Evolutionary conservation across 257 asterid species (phyloP).

Genomic region (Solanum chmielewskii): DNA sequence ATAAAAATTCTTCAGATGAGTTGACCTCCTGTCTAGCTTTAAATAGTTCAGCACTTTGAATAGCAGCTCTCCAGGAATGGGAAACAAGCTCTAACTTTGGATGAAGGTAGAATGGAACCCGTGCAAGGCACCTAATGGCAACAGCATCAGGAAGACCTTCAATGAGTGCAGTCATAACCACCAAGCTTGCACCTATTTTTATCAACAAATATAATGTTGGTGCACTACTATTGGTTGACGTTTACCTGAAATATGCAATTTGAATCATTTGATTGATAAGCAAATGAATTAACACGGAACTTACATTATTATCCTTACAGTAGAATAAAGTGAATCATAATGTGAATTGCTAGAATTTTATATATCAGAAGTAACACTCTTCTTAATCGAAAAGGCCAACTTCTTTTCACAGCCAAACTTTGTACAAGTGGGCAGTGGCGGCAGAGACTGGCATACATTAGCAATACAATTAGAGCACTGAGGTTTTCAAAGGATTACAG

Average conservation of each 20-base stretch:
- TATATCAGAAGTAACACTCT: background rate
- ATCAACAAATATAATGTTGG: background rate
- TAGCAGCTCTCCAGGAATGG: conserved; percentile 76
- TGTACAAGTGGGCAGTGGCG: background rate
- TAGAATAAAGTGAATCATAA: background rate
- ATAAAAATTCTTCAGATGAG: conserved; percentile 69
- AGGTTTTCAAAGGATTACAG: background rate
- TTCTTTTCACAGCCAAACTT: background rate
- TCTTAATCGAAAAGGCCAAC: background rate
- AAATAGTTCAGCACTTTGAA: conserved; percentile 66
- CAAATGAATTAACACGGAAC: background rate
- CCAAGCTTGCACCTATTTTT: conserved; percentile 13
- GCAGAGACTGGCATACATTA: background rate
- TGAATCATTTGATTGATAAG: background rate
- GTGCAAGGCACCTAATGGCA: conserved; percentile 80
- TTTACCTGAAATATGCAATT: conserved; percentile 8
- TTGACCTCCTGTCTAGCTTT: conserved; percentile 78
- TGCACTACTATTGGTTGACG: background rate
- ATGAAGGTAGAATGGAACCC: conserved; percentile 87
- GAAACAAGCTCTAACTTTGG: conserved; percentile 75
- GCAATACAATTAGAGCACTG: background rate
- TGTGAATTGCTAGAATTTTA: background rate
- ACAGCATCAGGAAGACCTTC: conserved; percentile 99
- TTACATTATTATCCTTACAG: background rate
- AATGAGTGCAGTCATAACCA: conserved; percentile 71